Base-by-base conservation (phyloP, 1,284 basidiomycete species). In the Heterobasidion irregulare region DNA sequence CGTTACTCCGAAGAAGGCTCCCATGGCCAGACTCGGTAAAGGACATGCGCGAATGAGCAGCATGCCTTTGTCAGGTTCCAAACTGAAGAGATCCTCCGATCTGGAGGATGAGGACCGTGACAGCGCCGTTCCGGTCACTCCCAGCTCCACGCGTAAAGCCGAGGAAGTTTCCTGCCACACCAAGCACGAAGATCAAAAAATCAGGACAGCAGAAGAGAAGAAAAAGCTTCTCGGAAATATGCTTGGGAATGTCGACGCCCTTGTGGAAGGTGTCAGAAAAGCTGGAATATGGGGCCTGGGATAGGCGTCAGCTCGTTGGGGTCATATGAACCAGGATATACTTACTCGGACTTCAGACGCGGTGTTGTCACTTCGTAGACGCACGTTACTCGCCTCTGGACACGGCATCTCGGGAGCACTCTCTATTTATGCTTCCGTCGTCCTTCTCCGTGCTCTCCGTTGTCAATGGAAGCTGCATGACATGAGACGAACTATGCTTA, bases 221-320 rank as follows among this genome's bases (percentile, higher is more conserved):
- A 93, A 89, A 70, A 81, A 84, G 65, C 69, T 91, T 46, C 66
- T 94, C 53, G 85, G 86, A 0, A 82, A 80, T 53, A 86, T 92
- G 82, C 68, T 94, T 50, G 92, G 90, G 1, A 94, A 94, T 65
- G 91, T 94, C 7, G 91, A 94, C 66, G 85, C 88, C 50, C 76
- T 94, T 8, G 89, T 94, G 4, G 88, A 91, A 62, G 86, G 90
- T 1, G 89, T 94, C 18, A 77, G 86, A 59, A 87, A 84, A 69
- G 89, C 87, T 0, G 90, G 90, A 0, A 83, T 93, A 55, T 93
- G 89, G 89, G 89, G 90, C 2, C 63, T 82, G 19, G 66, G 63
- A 38, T 68, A 55, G 47, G 46, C 1, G 46, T 47, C 46, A 47
- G 46, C 26, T 16, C 10, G 46, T 47, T 47, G 46, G 8, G 26